phyloP scores from a whole-genome alignment of 2,329 filamentous ascomycete genomes.

The Monilinia fructicola region DNA sequence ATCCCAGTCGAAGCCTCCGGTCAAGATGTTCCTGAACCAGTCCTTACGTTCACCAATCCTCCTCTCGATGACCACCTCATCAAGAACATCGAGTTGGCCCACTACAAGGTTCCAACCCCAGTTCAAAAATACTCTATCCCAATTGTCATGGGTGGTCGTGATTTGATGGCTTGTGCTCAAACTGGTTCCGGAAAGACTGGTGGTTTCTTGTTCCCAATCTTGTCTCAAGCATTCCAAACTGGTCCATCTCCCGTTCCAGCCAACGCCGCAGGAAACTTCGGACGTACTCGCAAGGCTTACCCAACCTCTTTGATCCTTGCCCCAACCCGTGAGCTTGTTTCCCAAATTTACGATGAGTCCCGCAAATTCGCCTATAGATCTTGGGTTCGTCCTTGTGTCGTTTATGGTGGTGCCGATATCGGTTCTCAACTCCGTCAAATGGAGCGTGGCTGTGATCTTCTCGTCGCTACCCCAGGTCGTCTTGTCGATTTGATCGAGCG shows the following conservation, averaged over 20 bases:
- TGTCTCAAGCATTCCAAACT: constrained; percentile 93
- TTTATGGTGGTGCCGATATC: constrained; percentile 98
- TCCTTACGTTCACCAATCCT: constrained; percentile 87
- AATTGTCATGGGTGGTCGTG: constrained; percentile 96
- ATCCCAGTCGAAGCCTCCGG: constrained; percentile 98
- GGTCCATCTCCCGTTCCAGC: constrained; percentile 73
- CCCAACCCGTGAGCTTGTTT: constrained; percentile 96
- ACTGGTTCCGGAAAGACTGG: constrained; percentile 99
- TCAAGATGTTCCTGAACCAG: constrained; percentile 87
- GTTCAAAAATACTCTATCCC: constrained; percentile 99
- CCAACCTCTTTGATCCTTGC: constrained; percentile 94
- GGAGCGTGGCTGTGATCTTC: constrained; percentile 92
- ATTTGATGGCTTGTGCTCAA: constrained; percentile 99
- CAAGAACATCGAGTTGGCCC: constrained; percentile 87
- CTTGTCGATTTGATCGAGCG: constrained; percentile 97
- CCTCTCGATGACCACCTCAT: constrained; percentile 93
- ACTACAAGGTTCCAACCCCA: constrained; percentile 93
- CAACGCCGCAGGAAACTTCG: constrained; percentile 68
- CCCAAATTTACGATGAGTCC: constrained; percentile 95
- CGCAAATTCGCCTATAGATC: constrained; percentile 99
- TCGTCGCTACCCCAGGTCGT: constrained; percentile 96
- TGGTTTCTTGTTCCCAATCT: constrained; percentile 98
- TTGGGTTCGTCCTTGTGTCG: constrained; percentile 97
- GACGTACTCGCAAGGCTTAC: constrained; percentile 95
- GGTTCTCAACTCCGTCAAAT: constrained; percentile 97